Evolutionary conservation across 495 filamentous ascomycete species (phyloP).

Genomic region (Tuber umbilicatum): DNA sequence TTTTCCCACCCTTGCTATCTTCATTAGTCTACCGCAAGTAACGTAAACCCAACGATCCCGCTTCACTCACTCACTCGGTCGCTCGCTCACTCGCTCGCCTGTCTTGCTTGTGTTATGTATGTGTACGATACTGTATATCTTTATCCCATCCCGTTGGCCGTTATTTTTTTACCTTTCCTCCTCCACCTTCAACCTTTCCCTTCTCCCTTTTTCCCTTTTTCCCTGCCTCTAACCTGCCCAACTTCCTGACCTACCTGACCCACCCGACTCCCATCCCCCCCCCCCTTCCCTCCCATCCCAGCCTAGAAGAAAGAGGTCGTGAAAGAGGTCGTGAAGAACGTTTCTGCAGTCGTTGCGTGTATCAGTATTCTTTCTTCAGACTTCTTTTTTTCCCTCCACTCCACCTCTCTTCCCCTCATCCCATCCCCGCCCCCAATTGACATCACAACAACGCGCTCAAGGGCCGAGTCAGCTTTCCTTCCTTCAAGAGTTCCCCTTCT

Average conservation of each 20-base stretch:
- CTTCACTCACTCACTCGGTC: background rate
- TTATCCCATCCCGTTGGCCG: constrained; percentile 1
- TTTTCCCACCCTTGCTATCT: constrained; percentile 2
- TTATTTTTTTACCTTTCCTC: background rate
- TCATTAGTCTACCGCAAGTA: background rate
- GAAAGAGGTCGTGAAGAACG: constrained; percentile 2
- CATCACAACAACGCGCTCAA: constrained; percentile 4
- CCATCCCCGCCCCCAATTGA: background rate
- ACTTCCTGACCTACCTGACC: background rate
- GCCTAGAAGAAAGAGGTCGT: constrained; percentile 1
- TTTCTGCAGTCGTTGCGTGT: background rate
- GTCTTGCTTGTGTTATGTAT: background rate
- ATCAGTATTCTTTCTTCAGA: background rate
- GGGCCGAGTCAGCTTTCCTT: constrained; percentile 2
- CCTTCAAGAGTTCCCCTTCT: background rate
- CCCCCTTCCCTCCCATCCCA: background rate
- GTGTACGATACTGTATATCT: constrained; percentile 4
- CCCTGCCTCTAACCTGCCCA: background rate
- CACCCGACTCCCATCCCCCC: background rate
- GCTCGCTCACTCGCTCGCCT: background rate
- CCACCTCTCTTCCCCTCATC: background rate
- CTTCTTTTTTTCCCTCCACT: background rate
- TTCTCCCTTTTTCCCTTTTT: background rate
- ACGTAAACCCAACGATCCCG: background rate
- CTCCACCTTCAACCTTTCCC: background rate